Evolutionary conservation across 1,139 yeast genomes (phyloP).

Genomic region (Yamadazyma songkhlaensis): DNA sequence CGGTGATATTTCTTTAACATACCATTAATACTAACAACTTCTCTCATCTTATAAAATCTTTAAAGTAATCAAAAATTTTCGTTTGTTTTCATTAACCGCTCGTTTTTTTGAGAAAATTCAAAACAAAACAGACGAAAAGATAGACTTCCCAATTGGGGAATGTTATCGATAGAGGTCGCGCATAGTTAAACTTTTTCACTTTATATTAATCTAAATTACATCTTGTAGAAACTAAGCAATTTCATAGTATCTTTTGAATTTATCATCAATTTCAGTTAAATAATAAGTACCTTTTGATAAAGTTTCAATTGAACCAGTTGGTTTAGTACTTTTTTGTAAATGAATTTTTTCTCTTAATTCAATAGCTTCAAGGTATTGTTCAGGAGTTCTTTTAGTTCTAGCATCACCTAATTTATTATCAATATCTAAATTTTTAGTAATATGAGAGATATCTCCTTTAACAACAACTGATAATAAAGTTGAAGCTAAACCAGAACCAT

Average conservation of each 20-base stretch:
- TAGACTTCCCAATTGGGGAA: conserved; percentile 20
- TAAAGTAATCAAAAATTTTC: conserved; percentile 5
- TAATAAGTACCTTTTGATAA: conserved; percentile 79
- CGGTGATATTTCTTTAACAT: conserved; percentile 27
- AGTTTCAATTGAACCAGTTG: conserved; percentile 73
- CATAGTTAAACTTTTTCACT: too few relatives aligned
- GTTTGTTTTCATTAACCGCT: conserved; percentile 14
- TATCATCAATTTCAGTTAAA: conserved; percentile 81
- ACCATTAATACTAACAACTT: conserved; percentile 90
- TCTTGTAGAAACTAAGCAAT: not conserved
- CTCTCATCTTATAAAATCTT: conserved; percentile 6
- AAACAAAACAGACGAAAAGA: conserved; percentile 16
- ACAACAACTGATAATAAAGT: conserved; percentile 79
- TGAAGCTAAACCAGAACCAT: conserved; percentile 97
- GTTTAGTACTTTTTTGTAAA: conserved; percentile 73
- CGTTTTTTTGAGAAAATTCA: conserved; percentile 12
- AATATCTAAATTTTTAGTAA: conserved; percentile 65
- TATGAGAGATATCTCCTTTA: conserved; percentile 73
- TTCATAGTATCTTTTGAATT: conserved; percentile 62
- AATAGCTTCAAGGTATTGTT: conserved; percentile 77
- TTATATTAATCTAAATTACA: too few relatives aligned
- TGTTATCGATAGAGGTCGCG: not conserved
- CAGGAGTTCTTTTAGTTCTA: conserved; percentile 71
- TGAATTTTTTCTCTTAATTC: conserved; percentile 87
- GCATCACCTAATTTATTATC: conserved; percentile 62